phyloP scores from a whole-genome alignment of 2,329 filamentous ascomycete genomes.

The Colletotrichum eremochloae region DNA sequence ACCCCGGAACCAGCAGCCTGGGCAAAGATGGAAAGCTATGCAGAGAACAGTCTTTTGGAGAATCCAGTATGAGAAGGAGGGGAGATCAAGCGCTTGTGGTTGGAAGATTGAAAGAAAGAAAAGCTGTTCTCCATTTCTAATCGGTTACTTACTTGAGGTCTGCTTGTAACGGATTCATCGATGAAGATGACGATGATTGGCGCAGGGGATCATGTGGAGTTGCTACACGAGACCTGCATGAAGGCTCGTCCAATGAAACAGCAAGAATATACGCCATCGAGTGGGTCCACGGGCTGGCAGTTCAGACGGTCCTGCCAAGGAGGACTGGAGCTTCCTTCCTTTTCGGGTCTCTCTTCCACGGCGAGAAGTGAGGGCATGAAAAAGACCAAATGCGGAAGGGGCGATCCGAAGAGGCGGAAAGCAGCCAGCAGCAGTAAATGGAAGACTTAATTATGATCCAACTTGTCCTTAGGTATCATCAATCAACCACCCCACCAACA shows the following conservation, averaged over 20 bases:
- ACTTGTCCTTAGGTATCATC: not conserved
- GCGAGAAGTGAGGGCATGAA: not conserved
- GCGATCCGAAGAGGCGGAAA: not conserved
- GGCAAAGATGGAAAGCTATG: not conserved
- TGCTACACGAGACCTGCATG: conserved; percentile 46
- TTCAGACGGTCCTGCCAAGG: not conserved
- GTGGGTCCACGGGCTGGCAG: conserved; percentile 1
- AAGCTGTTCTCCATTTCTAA: conserved; percentile 7
- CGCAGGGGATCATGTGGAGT: conserved; percentile 8
- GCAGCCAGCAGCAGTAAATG: not conserved
- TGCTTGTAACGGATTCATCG: conserved; percentile 13
- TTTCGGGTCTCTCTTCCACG: not conserved
- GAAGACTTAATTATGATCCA: not conserved
- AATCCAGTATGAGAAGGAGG: not conserved
- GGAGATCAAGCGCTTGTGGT: not conserved
- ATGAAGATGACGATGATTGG: conserved; percentile 35
- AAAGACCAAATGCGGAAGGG: not conserved
- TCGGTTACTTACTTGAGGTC: conserved; percentile 1
- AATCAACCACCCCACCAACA: not conserved
- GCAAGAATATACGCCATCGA: not conserved
- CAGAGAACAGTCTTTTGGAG: not conserved
- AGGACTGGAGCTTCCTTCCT: not conserved
- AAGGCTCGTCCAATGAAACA: conserved; percentile 40
- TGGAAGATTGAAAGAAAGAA: not conserved
- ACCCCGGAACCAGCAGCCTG: conserved; percentile 11